phyloP scores from a whole-genome alignment of 345 rosid species.

The Theobroma cacao region DNA sequence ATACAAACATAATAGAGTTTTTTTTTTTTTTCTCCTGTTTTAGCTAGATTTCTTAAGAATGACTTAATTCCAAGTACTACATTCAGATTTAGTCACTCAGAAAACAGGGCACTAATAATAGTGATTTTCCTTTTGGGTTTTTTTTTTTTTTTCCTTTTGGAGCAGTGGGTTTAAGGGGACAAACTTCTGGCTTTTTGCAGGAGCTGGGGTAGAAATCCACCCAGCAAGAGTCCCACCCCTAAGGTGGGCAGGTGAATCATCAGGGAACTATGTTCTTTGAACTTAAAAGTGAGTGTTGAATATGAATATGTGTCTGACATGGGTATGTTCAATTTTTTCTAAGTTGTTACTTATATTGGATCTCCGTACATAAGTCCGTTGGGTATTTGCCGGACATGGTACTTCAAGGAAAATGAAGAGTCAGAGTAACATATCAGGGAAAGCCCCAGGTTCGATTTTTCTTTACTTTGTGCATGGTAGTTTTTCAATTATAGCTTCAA shows the following conservation, averaged over 20 bases:
- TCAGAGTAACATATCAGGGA: background rate
- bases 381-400: too few species aligned
- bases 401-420: background rate
- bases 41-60: too few species aligned
- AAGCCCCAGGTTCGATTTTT: background rate
- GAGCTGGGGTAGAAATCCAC: too few species aligned
- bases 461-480: background rate
- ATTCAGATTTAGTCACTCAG: background rate
- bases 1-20: background rate
- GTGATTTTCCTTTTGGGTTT: background rate
- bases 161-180: background rate
- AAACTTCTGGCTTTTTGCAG: too few species aligned
- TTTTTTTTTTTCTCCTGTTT: background rate
- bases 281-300: too few species aligned
- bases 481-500: conserved; percentile 3
- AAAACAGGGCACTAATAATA: background rate
- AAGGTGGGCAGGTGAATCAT: too few species aligned
- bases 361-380: background rate
- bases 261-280: too few species aligned
- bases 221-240: too few species aligned
- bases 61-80: background rate
- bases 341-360: too few species aligned
- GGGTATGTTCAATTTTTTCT: too few species aligned
- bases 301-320: too few species aligned
- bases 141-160: background rate